Evolutionary conservation across 805 yeast genomes (phyloP), one percentile per base, ranked within the genome.

Genomic region (Sugiyamaella floridensis): DNA sequence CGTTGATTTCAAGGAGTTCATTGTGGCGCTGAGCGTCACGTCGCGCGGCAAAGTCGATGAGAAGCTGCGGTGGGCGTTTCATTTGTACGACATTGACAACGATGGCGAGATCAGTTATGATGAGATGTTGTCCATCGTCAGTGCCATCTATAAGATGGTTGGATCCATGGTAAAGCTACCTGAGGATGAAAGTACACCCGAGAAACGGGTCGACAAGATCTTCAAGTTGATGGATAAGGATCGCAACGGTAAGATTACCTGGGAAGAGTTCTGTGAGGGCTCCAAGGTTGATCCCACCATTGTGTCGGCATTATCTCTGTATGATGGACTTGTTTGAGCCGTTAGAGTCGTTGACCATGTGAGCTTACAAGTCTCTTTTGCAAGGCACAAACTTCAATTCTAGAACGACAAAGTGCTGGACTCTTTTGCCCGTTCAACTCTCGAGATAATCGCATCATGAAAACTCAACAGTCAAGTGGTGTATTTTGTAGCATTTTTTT

Each of bases 151-250:
- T 68, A 86, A 86, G 68, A 90, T 93, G 98, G 85, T 92, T 54
- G 99, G 98, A 0, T 79, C 90, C 1, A 89, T 90, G 92, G 96
- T 90, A 54, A 82, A 82, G 56, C 75, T 89, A 49, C 86, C 88
- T 16, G 92, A 83, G 19, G 97, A 90, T 64, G 98, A 90, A 62
- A 80, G 82, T 45, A 89, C 98, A 0, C 98, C 99, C 0, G 97
- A 90, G 63, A 73, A 82, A 58, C 77, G 98, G 56, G 89, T 88
- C 1, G 78, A 81, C 49, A 92, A 89, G 73, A 82, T 92, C 43
- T 92, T 95, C 71, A 75, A 69, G 40, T 69, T 80, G 49, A 76
- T 89, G 79, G 87, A 83, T 58, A 85, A 88, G 64, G 81, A 85
- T 63, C 71, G 76, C 48, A 81, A 85, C 59, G 83, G 81, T 2